These are phyloP conservation scores for Apophysomyces trapeziformis DNA, from an alignment of 371 early-diverging fungal genomes.

Conservation along the genomic window DNA sequence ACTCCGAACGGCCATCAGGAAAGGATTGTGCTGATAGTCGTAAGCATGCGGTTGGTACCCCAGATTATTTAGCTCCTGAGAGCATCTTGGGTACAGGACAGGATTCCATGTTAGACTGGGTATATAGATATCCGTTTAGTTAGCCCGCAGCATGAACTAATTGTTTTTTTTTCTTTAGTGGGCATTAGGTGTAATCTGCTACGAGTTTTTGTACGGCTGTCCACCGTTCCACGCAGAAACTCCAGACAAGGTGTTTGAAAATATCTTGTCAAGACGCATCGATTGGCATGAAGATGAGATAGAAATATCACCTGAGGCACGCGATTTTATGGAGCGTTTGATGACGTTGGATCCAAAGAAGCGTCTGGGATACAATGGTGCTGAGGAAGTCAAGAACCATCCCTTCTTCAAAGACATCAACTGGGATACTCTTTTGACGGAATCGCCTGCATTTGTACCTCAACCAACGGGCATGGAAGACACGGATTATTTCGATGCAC, in stretches of 20 bases:
- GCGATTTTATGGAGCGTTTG: conserved; percentile 85
- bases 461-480: conserved; percentile 79
- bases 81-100: conserved; percentile 87
- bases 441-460: conserved; percentile 86
- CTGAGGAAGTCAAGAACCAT: conserved; percentile 69
- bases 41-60: conserved; percentile 85
- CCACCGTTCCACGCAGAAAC: conserved; percentile 91
- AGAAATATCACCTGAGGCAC: conserved; percentile 80
- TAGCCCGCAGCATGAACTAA: not conserved
- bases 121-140: conserved; percentile 31
- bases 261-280: conserved; percentile 77
- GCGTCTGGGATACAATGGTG: conserved; percentile 75
- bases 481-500: conserved; percentile 92
- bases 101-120: conserved; percentile 91
- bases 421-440: conserved; percentile 72
- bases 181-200: conserved; percentile 90
- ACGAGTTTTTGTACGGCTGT: conserved; percentile 87
- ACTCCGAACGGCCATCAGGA: not conserved
- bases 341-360: conserved; percentile 76
- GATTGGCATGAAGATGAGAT: conserved; percentile 73
- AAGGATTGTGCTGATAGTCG: conserved; percentile 1
- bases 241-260: conserved; percentile 85
- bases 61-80: conserved; percentile 97
- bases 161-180: conserved; percentile 53
- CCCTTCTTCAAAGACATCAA: conserved; percentile 67